These are phyloP conservation scores for Tolypocladium ovalisporum DNA, from an alignment of 2,329 filamentous ascomycete genomes.

Conservation along the genomic window DNA sequence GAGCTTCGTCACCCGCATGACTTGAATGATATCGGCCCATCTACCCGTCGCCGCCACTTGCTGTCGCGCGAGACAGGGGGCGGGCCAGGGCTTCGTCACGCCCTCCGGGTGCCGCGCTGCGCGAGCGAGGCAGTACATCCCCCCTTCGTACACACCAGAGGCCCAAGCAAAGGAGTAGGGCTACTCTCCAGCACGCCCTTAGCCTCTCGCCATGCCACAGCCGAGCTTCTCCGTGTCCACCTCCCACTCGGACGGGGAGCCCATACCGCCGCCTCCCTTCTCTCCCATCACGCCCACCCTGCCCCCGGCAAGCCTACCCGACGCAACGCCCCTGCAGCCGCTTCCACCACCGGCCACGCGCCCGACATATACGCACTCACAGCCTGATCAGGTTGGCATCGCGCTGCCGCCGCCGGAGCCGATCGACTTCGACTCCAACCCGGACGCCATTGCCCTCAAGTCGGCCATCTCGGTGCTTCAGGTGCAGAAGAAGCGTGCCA, in stretches of 20 bases:
- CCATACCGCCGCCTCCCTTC: constrained; percentile 38
- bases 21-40: background rate
- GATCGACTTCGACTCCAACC: constrained; percentile 54
- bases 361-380: constrained; percentile 31
- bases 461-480: constrained; percentile 80
- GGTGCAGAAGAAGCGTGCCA: constrained; percentile 69
- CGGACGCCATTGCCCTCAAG: constrained; percentile 78
- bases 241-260: constrained; percentile 17
- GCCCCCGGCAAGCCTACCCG: constrained; percentile 21
- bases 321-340: constrained; percentile 4
- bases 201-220: constrained; percentile 16
- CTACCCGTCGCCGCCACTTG: background rate
- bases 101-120: background rate
- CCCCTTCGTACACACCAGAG: background rate
- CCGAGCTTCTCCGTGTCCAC: constrained; percentile 19
- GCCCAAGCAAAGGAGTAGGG: background rate
- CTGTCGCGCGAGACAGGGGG: background rate
- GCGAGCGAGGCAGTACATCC: background rate
- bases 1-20: background rate
- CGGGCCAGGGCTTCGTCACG: background rate
- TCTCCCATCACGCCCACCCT: constrained; percentile 45
- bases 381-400: constrained; percentile 28
- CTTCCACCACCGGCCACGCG: constrained; percentile 11
- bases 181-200: background rate
- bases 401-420: constrained; percentile 38